A percentile compares a stretch with the other conserved stretches of the same genome.
phyloP scores from a whole-genome alignment of 2,329 filamentous ascomycete genomes.

The Didymella segeticola region DNA sequence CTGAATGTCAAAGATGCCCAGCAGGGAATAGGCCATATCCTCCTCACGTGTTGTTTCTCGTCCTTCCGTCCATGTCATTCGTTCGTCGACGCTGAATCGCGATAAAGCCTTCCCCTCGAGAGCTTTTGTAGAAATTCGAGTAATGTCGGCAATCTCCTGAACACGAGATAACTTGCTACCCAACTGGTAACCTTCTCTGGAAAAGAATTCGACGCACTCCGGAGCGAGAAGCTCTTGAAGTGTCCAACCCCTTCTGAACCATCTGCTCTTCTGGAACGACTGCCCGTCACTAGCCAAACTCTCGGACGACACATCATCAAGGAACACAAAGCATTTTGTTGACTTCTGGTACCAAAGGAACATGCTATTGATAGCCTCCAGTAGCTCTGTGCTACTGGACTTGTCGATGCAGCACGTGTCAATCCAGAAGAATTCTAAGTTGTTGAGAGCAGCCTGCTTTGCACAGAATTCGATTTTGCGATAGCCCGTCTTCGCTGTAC shows the following conservation, averaged over 20 bases:
- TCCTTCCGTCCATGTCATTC: too few relatives aligned
- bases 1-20: too few relatives aligned
- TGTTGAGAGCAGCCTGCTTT: neutral
- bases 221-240: neutral
- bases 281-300: neutral
- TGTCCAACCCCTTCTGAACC: too few relatives aligned
- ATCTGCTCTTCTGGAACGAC: neutral
- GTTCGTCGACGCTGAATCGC: too few relatives aligned
- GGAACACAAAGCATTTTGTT: slow-evolving; percentile 9
- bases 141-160: too few relatives aligned
- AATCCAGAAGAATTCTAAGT: neutral
- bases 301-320: slow-evolving; percentile 5
- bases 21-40: too few relatives aligned
- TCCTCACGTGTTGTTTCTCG: too few relatives aligned
- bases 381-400: neutral
- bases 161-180: neutral
- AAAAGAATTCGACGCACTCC: too few relatives aligned
- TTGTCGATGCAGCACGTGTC: slow-evolving; percentile 20
- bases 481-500: neutral
- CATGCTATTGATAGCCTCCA: neutral
- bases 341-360: slow-evolving; percentile 9
- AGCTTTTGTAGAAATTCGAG: too few relatives aligned
- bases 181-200: neutral
- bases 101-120: too few relatives aligned
- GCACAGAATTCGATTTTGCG: slow-evolving; percentile 3